Percentiles rank a stretch among this genome's conserved stretches.
Conservation (phyloP, 495 filamentous ascomycete species). For the Podospora pseudoanserina region DNA sequence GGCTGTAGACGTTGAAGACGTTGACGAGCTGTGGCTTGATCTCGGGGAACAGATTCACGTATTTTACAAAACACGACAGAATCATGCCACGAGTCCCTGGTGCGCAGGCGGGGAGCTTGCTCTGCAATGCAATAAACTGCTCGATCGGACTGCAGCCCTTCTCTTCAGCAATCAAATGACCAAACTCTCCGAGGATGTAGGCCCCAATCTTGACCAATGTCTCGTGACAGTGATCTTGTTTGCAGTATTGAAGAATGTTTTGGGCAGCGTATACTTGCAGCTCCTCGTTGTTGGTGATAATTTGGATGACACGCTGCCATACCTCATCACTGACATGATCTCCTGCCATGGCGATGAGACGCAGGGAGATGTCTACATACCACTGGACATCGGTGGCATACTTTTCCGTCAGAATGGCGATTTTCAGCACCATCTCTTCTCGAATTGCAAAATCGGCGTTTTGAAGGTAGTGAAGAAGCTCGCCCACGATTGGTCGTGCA, state of each 20-base stretch:
- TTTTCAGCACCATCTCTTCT: constrained; percentile 99
- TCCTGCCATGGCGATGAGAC: constrained; percentile 91
- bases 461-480: constrained; percentile 91
- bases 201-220: constrained; percentile 96
- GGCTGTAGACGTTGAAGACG: constrained; percentile 88
- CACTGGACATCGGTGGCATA: constrained; percentile 98
- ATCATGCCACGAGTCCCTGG: constrained; percentile 90
- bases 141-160: constrained; percentile 93
- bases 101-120: constrained; percentile 84
- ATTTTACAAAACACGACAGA: constrained; percentile 92
- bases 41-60: constrained; percentile 96
- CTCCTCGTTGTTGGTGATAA: constrained; percentile 99
- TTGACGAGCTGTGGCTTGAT: constrained; percentile 93
- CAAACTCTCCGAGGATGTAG: constrained; percentile 94
- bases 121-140: constrained; percentile 89
- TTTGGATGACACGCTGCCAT: constrained; percentile 98
- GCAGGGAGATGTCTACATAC: constrained; percentile 97
- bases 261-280: constrained; percentile 94
- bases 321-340: constrained; percentile 99
- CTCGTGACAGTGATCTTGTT: constrained; percentile 90
- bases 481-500: constrained; percentile 85
- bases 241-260: constrained; percentile 83
- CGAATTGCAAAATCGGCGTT: constrained; percentile 96
- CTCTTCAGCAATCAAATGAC: constrained; percentile 95
- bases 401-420: constrained; percentile 96